A percentile compares a stretch with the other conserved stretches of the same genome.
phyloP scores from a whole-genome alignment of 257 asterid species.

The Dorcoceras hygrometricum region DNA sequence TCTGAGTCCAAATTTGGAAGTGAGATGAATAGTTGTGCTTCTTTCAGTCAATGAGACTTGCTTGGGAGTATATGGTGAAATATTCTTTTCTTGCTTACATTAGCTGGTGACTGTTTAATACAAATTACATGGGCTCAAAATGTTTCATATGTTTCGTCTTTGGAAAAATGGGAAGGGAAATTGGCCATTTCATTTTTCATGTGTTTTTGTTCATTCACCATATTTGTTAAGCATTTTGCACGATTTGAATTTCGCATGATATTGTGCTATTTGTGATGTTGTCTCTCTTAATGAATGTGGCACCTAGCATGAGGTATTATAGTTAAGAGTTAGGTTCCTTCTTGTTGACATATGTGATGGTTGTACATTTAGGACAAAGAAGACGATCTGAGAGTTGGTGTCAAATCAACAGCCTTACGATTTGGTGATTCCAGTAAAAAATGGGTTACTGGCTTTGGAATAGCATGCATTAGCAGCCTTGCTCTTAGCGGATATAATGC shows the following conservation, averaged over 20 bases:
- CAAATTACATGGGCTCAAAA: constrained; percentile 1
- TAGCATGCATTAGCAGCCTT: constrained; percentile 76
- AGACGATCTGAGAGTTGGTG: constrained; percentile 78
- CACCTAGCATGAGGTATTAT: constrained; percentile 8
- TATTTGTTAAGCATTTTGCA: neutral
- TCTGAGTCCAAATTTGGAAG: neutral
- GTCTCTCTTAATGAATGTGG: neutral
- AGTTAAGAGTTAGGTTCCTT: neutral
- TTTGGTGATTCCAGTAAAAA: constrained; percentile 79
- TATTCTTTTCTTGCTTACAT: constrained; percentile 18
- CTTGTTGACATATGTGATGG: constrained; percentile 12
- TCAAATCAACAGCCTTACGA: constrained; percentile 86
- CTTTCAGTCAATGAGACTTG: constrained; percentile 9
- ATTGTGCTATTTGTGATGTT: constrained; percentile 11
- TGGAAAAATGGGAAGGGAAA: neutral
- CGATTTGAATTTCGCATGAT: neutral
- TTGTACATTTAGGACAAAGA: constrained; percentile 67
- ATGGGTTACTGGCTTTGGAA: constrained; percentile 75
- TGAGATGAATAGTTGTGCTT: constrained; percentile 2
- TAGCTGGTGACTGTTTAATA: constrained; percentile 17
- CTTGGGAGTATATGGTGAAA: neutral
- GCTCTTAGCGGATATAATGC: constrained; percentile 71
- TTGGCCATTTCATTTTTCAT: neutral
- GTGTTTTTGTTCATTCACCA: neutral
- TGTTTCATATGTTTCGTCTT: neutral